These are phyloP conservation scores for Sarcomyxa edulis DNA, from an alignment of 768 basidiomycete genomes.

Conservation along the genomic window DNA sequence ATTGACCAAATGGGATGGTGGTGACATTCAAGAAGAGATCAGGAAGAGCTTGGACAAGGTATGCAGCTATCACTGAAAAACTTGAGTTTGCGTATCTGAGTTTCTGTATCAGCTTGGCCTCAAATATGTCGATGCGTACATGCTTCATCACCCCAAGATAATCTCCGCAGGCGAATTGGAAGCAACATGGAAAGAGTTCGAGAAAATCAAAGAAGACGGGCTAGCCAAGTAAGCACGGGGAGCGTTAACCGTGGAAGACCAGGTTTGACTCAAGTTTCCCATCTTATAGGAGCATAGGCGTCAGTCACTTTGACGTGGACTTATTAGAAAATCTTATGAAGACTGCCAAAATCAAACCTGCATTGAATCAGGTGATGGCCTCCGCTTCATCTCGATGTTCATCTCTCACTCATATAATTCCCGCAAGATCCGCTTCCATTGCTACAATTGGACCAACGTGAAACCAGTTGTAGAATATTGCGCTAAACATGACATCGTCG, in stretches of 20 bases:
- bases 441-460: slow-evolving; percentile 48
- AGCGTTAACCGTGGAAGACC: too few relatives aligned
- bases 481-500: slow-evolving; percentile 42
- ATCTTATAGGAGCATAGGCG: slow-evolving; percentile 65
- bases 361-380: slow-evolving; percentile 59
- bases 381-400: background rate
- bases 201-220: slow-evolving; percentile 35
- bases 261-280: too few relatives aligned
- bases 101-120: slow-evolving; percentile 46
- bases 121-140: slow-evolving; percentile 61
- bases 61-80: slow-evolving; percentile 6
- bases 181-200: slow-evolving; percentile 26
- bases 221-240: slow-evolving; percentile 33
- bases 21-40: slow-evolving; percentile 36
- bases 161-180: slow-evolving; percentile 11
- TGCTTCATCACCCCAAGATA: slow-evolving; percentile 48
- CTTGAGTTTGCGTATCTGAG: background rate
- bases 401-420: background rate
- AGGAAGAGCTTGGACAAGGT: slow-evolving; percentile 46
- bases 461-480: slow-evolving; percentile 44
- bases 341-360: slow-evolving; percentile 50
- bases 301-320: slow-evolving; percentile 57
- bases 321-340: slow-evolving; percentile 48
- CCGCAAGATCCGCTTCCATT: slow-evolving; percentile 45
- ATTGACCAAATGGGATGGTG: slow-evolving; percentile 48